Evolutionary conservation across 192 early-diverging fungal species (phyloP), one percentile per base, ranked within the genome.

Genomic region (Dissophora globulifera): DNA sequence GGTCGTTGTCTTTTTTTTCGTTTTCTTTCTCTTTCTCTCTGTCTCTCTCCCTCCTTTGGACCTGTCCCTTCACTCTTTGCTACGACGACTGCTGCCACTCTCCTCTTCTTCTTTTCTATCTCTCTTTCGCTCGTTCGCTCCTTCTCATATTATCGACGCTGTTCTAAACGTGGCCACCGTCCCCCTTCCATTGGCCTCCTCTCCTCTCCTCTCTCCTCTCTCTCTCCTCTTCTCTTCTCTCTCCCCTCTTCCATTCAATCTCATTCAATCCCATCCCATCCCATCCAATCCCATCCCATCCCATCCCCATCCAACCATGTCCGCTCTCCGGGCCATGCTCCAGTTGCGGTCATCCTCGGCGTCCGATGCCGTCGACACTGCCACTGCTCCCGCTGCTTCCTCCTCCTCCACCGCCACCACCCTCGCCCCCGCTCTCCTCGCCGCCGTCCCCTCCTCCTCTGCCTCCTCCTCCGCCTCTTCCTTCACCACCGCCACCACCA

Each of bases 251-350:
- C 58, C 31, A 22, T 11, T 29, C 26, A 15, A 13, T 49, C 46
- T 23, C 46, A 30, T 32, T 33, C 46, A 30, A 33, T 13, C 11
- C 45, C 58, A n/a, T n/a, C 42, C 32, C 26, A 56, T n/a, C 50
- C 49, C 25, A 25, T 40, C 47, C 30, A 29, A 29, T 26, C 43
- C 22, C 0, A 30, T 23, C 17, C 32, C 33, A 29, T 19, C 26
- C 47, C 48, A 23, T 41, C 25, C 10, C 3, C 1, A 19, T 46
- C 27, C 27, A 38, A 50, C 50, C 48, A 69, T 69, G 67, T 49
- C 57, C 53, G 56, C 67, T 38, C 35, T 59, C 29, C 33, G 57
- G 58, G 57, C 67, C 33, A 69, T 69, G 67, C 58, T 69, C 35
- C 45, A 58, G 50, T 50, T 69, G 33, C 23, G 62, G 50, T 43